Conservation (phyloP, 1,284 basidiomycete species). For the Leccinum angustisporum region DNA sequence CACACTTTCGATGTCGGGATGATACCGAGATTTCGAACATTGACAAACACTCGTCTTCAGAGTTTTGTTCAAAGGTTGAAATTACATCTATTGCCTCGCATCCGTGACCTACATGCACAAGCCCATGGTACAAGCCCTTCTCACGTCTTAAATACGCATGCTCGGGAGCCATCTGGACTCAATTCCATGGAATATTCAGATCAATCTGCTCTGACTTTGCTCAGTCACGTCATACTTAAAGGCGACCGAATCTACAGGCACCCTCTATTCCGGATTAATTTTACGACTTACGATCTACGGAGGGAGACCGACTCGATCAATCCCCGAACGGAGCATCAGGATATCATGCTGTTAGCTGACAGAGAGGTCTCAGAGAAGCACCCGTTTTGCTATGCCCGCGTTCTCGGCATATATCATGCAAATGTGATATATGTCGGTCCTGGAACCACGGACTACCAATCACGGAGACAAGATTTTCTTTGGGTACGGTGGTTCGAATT, state of each 20-base stretch:
- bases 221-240: neutral
- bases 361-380: too few species aligned
- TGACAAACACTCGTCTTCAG: neutral
- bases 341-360: neutral
- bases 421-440: too few species aligned
- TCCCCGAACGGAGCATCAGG: neutral
- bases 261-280: neutral
- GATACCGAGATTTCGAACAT: neutral
- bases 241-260: neutral
- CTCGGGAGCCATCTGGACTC: neutral
- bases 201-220: neutral
- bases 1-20: neutral
- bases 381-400: too few species aligned
- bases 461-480: too few species aligned
- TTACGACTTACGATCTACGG: neutral
- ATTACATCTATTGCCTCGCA: neutral
- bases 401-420: too few species aligned
- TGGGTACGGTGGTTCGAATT: too few species aligned
- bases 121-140: neutral
- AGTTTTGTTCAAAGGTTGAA: neutral
- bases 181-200: neutral
- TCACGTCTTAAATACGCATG: neutral
- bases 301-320: neutral
- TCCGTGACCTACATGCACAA: neutral
- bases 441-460: too few species aligned